Evolutionary conservation across 2,329 filamentous ascomycete species (phyloP), one percentile per base, ranked within the genome.

Genomic region (Aschersonia sp.): DNA sequence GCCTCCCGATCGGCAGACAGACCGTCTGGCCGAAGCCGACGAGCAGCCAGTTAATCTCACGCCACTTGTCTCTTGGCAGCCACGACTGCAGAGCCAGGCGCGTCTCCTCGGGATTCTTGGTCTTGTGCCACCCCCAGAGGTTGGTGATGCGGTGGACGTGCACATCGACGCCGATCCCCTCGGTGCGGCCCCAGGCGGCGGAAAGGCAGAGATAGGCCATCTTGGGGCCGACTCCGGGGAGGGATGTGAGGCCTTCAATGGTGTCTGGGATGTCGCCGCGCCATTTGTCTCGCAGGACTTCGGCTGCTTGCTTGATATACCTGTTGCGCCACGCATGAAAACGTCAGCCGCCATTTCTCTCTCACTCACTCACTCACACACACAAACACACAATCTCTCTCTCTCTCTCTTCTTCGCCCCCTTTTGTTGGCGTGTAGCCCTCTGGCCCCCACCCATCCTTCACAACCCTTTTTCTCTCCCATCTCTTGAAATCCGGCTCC

Each of bases 141-240:
- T 95, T 95, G 46, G 87, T 90, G 64, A 95, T 94, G 48, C 89
- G 83, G 66, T 95, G 89, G 4, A 95, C 89, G 64, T 95, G 89
- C 5, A 95, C 88, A 62, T 95, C 89, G 45, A 95, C 89, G 30
- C 89, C 89, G 53, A 95, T 94, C 6, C 89, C 89, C 58, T 79
- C 71, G 47, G 75, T 76, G 35, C 70, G 67, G 55, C 67, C 64
- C 76, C 76, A 79, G 74, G 58, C 86, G 0, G 83, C 83, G 44
- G 81, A 83, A 69, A 95, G 77, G 61, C 84, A 90, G 29, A 95
- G 75, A 62, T 92, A 89, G 10, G 83, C 88, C 89, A 95, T 95
- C 67, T 95, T 95, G 32, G 89, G 89, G 0, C 89, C 89, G 1
- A 95, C 89, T 5, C 89, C 89, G 0, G 88, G 88, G 0, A 95